These are phyloP conservation scores for Geranium brycei DNA, from an alignment of 345 rosid genomes.

Conservation along the genomic window DNA sequence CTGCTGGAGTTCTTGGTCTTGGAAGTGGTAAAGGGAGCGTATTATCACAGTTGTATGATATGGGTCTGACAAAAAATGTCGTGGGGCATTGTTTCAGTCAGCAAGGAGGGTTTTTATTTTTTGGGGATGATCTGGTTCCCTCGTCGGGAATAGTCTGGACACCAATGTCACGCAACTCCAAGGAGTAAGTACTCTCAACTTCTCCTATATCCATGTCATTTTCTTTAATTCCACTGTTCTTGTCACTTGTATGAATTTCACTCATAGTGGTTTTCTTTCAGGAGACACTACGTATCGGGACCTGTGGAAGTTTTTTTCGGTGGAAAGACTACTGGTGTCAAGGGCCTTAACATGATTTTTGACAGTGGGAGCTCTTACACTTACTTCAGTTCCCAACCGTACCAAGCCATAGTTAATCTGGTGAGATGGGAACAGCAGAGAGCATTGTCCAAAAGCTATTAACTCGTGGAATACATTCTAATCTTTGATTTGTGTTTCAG, in stretches of 20 bases:
- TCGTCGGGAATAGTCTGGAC: conserved; percentile 55
- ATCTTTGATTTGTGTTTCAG: conserved; percentile 18
- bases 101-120: conserved; percentile 62
- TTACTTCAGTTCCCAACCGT: conserved; percentile 47
- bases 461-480: conserved; percentile 4
- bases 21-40: conserved; percentile 64
- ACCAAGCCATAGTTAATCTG: conserved; percentile 37
- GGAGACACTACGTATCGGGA: conserved; percentile 53
- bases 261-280: conserved; percentile 16
- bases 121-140: conserved; percentile 60
- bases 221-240: background rate
- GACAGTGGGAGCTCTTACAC: conserved; percentile 95
- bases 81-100: conserved; percentile 74
- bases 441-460: background rate
- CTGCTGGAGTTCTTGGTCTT: conserved; percentile 74
- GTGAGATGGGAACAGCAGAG: conserved; percentile 21
- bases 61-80: conserved; percentile 40
- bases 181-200: conserved; percentile 27
- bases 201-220: background rate
- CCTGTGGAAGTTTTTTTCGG: conserved; percentile 55
- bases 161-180: conserved; percentile 23
- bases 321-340: conserved; percentile 44
- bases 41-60: conserved; percentile 37
- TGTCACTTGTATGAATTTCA: background rate
- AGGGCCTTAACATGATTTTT: conserved; percentile 39